Conservation (phyloP, 2,329 filamentous ascomycete genomes). For the Cylindrodendrum hubeiense region DNA sequence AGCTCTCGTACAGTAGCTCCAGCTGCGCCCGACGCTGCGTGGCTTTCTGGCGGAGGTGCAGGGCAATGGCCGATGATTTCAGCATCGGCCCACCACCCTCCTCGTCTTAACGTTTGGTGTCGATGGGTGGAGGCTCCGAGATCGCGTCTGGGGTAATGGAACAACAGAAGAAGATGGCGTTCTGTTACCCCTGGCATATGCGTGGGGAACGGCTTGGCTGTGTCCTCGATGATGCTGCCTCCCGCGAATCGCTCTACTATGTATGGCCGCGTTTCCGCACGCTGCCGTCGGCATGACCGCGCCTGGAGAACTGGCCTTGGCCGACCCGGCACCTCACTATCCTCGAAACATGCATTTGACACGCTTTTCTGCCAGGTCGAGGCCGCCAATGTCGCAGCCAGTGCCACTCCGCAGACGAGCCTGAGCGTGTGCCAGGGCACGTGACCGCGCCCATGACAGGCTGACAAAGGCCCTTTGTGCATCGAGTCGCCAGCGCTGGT, state of each 20-base stretch:
- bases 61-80: neutral
- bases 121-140: constrained; percentile 23
- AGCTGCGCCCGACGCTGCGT: neutral
- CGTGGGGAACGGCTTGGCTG: constrained; percentile 16
- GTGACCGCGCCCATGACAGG: constrained; percentile 22
- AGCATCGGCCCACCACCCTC: neutral
- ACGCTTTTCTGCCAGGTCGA: neutral
- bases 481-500: constrained; percentile 33
- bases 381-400: neutral
- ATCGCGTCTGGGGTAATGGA: constrained; percentile 24
- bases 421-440: constrained; percentile 3
- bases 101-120: constrained; percentile 10
- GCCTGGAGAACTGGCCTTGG: neutral
- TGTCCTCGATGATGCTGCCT: neutral
- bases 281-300: neutral
- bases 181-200: constrained; percentile 17
- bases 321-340: neutral
- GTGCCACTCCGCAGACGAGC: neutral
- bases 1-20: neutral
- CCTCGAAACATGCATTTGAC: neutral
- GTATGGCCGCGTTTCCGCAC: neutral
- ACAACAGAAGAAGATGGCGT: constrained; percentile 18
- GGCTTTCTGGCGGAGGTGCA: constrained; percentile 9
- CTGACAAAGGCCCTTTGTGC: constrained; percentile 32
- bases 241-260: neutral